phyloP scores from a whole-genome alignment of 225 moss, liverwort and hornwort genomes.

The Bryoerythrophyllum caledonicum region DNA sequence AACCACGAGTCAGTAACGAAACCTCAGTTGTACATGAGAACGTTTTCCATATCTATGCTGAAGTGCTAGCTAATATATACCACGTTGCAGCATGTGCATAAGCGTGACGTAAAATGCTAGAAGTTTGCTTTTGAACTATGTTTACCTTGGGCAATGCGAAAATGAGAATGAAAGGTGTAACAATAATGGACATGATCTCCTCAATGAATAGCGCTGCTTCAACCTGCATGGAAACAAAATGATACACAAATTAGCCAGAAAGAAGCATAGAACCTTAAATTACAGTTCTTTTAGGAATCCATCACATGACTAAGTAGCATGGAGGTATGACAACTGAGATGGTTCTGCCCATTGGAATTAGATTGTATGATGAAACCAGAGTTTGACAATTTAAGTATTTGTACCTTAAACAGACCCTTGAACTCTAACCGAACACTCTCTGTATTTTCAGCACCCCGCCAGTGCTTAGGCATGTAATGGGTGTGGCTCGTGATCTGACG shows the following conservation, averaged over 20 bases:
- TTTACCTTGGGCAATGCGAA: constrained; percentile 87
- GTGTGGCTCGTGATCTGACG: constrained; percentile 76
- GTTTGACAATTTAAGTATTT: constrained; percentile 5
- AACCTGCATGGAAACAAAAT: constrained; percentile 51
- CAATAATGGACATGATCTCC: constrained; percentile 93
- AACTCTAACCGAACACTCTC: constrained; percentile 86
- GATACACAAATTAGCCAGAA: constrained; percentile 25
- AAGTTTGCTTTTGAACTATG: not conserved
- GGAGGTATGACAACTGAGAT: not conserved
- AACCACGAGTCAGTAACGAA: constrained; percentile 16
- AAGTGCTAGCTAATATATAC: not conserved
- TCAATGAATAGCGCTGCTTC: constrained; percentile 90
- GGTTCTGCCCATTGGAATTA: not conserved
- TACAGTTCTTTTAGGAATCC: not conserved
- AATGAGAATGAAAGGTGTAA: constrained; percentile 95
- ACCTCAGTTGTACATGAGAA: not conserved
- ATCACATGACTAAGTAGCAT: constrained; percentile 1
- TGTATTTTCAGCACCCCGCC: constrained; percentile 93
- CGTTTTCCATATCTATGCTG: constrained; percentile 4
- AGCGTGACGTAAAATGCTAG: not conserved
- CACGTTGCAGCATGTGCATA: constrained; percentile 9
- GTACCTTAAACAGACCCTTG: constrained; percentile 87
- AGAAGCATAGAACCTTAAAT: not conserved
- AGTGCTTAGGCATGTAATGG: constrained; percentile 98
- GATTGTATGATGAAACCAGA: constrained; percentile 1